Conservation (phyloP, 2,329 filamentous ascomycete species). For the Paraphoma sp. region DNA sequence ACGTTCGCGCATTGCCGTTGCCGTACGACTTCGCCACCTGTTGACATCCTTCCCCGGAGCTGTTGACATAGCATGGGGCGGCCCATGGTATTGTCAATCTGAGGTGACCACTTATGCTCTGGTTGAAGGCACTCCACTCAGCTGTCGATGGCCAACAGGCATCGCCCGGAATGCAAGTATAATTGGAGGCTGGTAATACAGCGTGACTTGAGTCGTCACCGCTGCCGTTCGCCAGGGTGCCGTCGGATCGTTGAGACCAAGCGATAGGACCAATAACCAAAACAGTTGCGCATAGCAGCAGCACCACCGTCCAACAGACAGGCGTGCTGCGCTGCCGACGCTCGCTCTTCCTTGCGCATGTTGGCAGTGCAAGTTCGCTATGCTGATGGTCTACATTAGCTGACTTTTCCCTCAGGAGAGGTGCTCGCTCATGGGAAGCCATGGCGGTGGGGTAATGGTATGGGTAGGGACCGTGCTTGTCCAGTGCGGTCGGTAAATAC, state of each 20-base stretch:
- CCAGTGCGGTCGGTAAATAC: background rate
- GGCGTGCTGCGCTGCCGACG: background rate
- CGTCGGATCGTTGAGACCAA: too few species aligned
- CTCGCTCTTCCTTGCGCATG: background rate
- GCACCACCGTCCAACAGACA: slow-evolving; percentile 1
- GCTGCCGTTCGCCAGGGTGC: too few species aligned
- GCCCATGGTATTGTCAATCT: slow-evolving; percentile 41
- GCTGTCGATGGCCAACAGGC: slow-evolving; percentile 42
- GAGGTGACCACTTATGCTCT: slow-evolving; percentile 38
- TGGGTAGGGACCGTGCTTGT: background rate
- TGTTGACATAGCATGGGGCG: slow-evolving; percentile 34
- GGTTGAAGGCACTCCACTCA: slow-evolving; percentile 43
- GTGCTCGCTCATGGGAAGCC: slow-evolving; percentile 14
- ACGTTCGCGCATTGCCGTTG: slow-evolving; percentile 31
- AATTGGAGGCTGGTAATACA: slow-evolving; percentile 21
- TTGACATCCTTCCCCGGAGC: slow-evolving; percentile 28
- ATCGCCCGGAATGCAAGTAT: slow-evolving; percentile 46
- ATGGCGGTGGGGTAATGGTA: slow-evolving; percentile 7
- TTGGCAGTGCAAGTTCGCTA: background rate
- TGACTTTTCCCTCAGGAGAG: slow-evolving; percentile 22
- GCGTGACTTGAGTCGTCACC: background rate
- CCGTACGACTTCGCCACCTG: slow-evolving; percentile 30
- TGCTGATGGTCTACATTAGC: slow-evolving; percentile 5
- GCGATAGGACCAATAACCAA: too few species aligned
- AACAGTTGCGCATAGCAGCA: slow-evolving; percentile 11